These are phyloP conservation scores for Porcisia hertigi DNA, from an alignment of 208 protist species.

Conservation along the genomic window DNA sequence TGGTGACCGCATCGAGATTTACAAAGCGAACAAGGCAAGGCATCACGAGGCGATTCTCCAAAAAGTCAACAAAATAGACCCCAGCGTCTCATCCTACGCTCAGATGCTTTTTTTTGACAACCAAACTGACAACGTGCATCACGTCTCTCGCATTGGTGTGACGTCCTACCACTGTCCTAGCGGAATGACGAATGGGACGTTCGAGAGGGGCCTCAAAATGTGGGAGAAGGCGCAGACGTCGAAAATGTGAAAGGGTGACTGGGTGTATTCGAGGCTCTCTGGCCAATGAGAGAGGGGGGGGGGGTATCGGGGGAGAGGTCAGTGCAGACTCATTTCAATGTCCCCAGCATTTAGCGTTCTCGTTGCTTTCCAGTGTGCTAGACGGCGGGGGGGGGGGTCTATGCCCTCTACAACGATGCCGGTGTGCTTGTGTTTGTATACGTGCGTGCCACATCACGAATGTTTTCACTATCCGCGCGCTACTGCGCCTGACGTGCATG, in stretches of 20 bases:
- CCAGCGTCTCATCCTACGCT: slow-evolving; percentile 56
- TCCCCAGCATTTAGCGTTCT: slow-evolving; percentile 7
- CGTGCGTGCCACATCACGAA: not conserved
- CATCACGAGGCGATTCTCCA: slow-evolving; percentile 64
- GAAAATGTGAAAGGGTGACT: slow-evolving; percentile 16
- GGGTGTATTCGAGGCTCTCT: not conserved
- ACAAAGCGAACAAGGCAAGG: slow-evolving; percentile 69
- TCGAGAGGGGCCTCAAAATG: slow-evolving; percentile 64
- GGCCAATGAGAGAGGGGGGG: not conserved
- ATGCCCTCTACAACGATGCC: not conserved
- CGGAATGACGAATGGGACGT: slow-evolving; percentile 74
- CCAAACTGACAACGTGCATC: slow-evolving; percentile 76
- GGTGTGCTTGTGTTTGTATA: not conserved
- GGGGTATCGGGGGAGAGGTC: not conserved
- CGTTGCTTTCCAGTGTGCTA: slow-evolving; percentile 10
- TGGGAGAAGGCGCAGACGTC: slow-evolving; percentile 42
- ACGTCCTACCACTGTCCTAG: slow-evolving; percentile 72
- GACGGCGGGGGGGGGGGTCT: not conserved
- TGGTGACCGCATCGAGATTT: slow-evolving; percentile 74
- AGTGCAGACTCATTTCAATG: not conserved
- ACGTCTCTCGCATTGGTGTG: slow-evolving; percentile 78
- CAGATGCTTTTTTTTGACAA: slow-evolving; percentile 94
- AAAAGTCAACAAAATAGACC: slow-evolving; percentile 44
- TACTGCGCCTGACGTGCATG: no score
- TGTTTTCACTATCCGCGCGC: no score